Conservation (phyloP, 495 filamentous ascomycete species). For the Aspergillus diversus region DNA sequence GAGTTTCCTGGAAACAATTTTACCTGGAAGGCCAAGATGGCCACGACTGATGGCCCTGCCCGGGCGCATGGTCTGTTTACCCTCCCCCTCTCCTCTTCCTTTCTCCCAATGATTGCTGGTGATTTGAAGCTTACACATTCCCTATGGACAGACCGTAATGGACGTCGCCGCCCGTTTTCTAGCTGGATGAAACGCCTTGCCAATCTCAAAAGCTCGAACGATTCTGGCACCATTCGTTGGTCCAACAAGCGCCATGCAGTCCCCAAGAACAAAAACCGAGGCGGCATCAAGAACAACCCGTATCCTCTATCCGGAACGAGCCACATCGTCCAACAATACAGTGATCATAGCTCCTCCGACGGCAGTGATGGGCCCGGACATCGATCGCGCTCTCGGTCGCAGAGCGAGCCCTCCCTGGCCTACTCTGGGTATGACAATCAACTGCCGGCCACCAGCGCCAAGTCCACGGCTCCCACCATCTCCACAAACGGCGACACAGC, state of each 20-base stretch:
- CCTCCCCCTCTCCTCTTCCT: neutral
- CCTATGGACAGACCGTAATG: slow-evolving; percentile 58
- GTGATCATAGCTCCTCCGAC: slow-evolving; percentile 54
- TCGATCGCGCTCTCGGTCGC: slow-evolving; percentile 41
- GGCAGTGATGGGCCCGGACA: slow-evolving; percentile 30
- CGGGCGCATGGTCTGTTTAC: slow-evolving; percentile 64
- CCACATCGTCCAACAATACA: slow-evolving; percentile 36
- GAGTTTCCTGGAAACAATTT: neutral
- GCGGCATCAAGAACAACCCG: slow-evolving; percentile 71
- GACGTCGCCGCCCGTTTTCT: slow-evolving; percentile 83
- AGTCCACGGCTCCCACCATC: slow-evolving; percentile 75
- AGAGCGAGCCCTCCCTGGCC: slow-evolving; percentile 57
- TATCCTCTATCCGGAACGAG: slow-evolving; percentile 70
- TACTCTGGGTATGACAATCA: slow-evolving; percentile 62
- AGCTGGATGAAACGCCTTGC: slow-evolving; percentile 94
- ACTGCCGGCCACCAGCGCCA: slow-evolving; percentile 62
- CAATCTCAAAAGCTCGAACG: slow-evolving; percentile 71
- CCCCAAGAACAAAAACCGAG: slow-evolving; percentile 60
- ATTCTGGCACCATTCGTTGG: slow-evolving; percentile 50
- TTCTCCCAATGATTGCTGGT: slow-evolving; percentile 3
- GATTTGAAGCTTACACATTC: slow-evolving; percentile 24
- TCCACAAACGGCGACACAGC: slow-evolving; percentile 79
- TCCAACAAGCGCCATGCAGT: slow-evolving; percentile 53
- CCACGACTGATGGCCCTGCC: slow-evolving; percentile 67
- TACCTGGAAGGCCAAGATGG: slow-evolving; percentile 52